Evolutionary conservation across 306 rosid genomes (phyloP).

Genomic region (Begonia fuchsioides): DNA sequence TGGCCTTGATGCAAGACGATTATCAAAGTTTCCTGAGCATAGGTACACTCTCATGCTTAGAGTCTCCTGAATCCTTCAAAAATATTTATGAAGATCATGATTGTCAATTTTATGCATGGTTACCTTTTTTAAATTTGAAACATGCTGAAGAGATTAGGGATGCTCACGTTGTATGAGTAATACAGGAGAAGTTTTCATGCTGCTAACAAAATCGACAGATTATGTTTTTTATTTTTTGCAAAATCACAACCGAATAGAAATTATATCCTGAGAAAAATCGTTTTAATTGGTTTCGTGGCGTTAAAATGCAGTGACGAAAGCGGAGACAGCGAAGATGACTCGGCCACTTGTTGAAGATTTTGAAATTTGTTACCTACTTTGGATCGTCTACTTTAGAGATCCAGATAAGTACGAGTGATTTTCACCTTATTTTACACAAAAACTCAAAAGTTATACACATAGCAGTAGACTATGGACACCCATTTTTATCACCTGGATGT

Average conservation of each 20-base stretch:
- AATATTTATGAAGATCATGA: not conserved
- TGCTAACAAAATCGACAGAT: too few species aligned
- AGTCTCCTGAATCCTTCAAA: not conserved
- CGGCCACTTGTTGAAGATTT: conserved; percentile 27
- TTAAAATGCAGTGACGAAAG: conserved; percentile 62
- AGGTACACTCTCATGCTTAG: conserved; percentile 31
- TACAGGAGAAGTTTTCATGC: too few species aligned
- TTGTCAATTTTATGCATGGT: too few species aligned
- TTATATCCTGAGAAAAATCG: too few species aligned
- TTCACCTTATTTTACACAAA: not conserved
- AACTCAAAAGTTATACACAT: conserved; percentile 3
- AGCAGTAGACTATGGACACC: conserved; percentile 10
- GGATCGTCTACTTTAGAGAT: not conserved
- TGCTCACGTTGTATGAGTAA: too few species aligned
- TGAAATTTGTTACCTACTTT: not conserved
- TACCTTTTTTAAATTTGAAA: too few species aligned
- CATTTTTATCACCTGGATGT: conserved; percentile 27
- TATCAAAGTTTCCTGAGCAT: conserved; percentile 62
- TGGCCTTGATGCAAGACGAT: conserved; percentile 87
- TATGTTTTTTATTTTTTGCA: too few species aligned
- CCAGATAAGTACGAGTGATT: not conserved
- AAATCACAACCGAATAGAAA: too few species aligned
- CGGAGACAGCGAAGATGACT: conserved; percentile 58
- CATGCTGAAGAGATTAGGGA: too few species aligned
- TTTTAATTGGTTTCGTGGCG: too few species aligned